Conservation (phyloP, 305 asterid species). For the Stenogyne calaminthoides region DNA sequence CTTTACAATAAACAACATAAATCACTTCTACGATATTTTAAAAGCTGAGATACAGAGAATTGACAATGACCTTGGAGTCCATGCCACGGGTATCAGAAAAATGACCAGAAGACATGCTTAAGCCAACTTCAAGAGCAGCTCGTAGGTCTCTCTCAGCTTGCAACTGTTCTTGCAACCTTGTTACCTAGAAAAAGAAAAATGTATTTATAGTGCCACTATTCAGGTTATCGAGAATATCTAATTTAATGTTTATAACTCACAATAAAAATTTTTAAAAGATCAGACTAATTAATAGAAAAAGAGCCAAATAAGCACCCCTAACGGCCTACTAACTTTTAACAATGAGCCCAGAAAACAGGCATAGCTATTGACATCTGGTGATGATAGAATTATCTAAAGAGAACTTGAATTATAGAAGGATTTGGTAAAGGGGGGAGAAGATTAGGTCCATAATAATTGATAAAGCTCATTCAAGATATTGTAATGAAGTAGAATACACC, state of each 20-base stretch:
- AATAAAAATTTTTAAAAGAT: neutral
- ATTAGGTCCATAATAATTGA: neutral
- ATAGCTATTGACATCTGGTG: conserved; percentile 3
- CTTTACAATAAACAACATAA: conserved; percentile 45
- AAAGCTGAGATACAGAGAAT: conserved; percentile 21
- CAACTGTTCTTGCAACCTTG: conserved; percentile 96
- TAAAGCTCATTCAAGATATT: conserved; percentile 22
- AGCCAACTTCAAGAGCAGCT: conserved; percentile 94
- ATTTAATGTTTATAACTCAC: conserved; percentile 1
- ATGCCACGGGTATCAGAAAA: conserved; percentile 78
- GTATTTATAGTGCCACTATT: neutral
- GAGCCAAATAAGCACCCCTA: neutral
- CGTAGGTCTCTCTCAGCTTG: conserved; percentile 98
- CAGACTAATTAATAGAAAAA: neutral
- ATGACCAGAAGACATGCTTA: conserved; percentile 96
- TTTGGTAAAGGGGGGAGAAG: neutral
- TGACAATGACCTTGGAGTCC: conserved; percentile 85
- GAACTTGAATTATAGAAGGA: neutral
- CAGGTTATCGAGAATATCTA: neutral
- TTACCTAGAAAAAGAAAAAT: conserved; percentile 51
- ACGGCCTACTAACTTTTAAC: neutral
- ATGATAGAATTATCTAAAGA: conserved; percentile 18
- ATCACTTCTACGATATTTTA: conserved; percentile 29
- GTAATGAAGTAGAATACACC: conserved; percentile 11
- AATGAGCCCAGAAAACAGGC: neutral